Conservation (phyloP, 768 basidiomycete species). For the Suillus bovinus region DNA sequence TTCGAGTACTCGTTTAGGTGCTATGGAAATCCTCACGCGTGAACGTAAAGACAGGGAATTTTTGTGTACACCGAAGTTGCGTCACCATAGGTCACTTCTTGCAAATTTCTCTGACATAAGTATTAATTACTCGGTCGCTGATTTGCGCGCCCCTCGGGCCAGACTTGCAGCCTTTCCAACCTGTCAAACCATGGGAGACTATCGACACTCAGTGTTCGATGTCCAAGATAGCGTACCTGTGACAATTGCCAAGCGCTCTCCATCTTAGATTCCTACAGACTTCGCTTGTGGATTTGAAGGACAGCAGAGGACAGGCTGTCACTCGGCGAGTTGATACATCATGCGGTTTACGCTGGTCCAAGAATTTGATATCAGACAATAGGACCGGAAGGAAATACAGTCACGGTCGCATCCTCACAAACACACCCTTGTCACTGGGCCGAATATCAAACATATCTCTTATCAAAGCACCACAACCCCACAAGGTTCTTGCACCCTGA, state of each 20-base stretch:
- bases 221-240: slow-evolving; percentile 7
- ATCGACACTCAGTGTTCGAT: background rate
- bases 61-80: background rate
- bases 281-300: slow-evolving; percentile 9
- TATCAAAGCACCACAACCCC: slow-evolving; percentile 2
- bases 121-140: background rate
- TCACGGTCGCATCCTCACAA: background rate
- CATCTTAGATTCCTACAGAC: slow-evolving; percentile 10
- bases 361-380: slow-evolving; percentile 1
- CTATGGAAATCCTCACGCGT: background rate
- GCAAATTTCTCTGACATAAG: background rate
- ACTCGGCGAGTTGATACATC: slow-evolving; percentile 10
- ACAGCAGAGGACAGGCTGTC: slow-evolving; percentile 3
- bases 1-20: background rate
- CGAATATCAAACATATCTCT: background rate
- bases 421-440: slow-evolving; percentile 4
- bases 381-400: background rate
- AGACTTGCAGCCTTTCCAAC: background rate
- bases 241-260: slow-evolving; percentile 3
- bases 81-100: background rate
- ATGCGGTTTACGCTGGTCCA: slow-evolving; percentile 12
- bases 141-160: background rate
- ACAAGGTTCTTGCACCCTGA: background rate
- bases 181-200: slow-evolving; percentile 6
- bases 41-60: slow-evolving; percentile 3